Evolutionary conservation across 768 basidiomycete species (phyloP).

Genomic region (Chalciporus pseudorubinellus): DNA sequence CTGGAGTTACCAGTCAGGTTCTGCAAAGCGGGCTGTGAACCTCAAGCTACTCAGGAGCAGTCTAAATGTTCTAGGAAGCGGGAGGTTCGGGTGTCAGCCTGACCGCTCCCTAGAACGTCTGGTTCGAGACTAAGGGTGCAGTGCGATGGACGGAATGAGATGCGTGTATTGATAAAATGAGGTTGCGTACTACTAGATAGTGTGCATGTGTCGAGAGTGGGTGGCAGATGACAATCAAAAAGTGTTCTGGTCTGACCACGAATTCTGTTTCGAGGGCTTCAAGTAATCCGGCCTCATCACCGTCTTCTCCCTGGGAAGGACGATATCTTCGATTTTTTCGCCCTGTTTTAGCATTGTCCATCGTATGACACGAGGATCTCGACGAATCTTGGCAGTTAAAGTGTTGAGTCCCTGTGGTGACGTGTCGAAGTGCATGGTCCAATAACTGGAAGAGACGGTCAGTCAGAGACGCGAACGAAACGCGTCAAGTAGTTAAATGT

Average conservation of each 20-base stretch:
- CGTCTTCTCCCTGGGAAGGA: constrained; percentile 47
- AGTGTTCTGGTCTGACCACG: constrained; percentile 26
- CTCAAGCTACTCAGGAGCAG: no score
- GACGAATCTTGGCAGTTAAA: constrained; percentile 66
- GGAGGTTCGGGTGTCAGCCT: no score
- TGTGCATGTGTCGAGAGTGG: no score
- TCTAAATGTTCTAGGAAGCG: no score
- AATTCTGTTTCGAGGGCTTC: constrained; percentile 18
- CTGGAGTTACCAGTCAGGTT: no score
- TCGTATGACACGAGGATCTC: constrained; percentile 80
- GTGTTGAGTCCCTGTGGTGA: constrained; percentile 66
- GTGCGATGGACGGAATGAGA: no score
- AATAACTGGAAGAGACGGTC: constrained; percentile 55
- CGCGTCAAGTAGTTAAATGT: neutral
- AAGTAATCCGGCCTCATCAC: constrained; percentile 31
- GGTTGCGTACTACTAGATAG: no score
- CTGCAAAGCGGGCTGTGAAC: no score
- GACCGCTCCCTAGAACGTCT: no score
- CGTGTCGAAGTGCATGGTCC: constrained; percentile 89
- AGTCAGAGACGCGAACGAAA: constrained; percentile 4
- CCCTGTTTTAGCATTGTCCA: constrained; percentile 81
- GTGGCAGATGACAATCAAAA: constrained; percentile 5
- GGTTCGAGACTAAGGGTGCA: no score
- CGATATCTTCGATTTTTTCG: constrained; percentile 67
- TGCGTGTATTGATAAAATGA: no score